Evolutionary conservation across 140 eudicot genomes (phyloP).

Genomic region (Cichorium intybus): DNA sequence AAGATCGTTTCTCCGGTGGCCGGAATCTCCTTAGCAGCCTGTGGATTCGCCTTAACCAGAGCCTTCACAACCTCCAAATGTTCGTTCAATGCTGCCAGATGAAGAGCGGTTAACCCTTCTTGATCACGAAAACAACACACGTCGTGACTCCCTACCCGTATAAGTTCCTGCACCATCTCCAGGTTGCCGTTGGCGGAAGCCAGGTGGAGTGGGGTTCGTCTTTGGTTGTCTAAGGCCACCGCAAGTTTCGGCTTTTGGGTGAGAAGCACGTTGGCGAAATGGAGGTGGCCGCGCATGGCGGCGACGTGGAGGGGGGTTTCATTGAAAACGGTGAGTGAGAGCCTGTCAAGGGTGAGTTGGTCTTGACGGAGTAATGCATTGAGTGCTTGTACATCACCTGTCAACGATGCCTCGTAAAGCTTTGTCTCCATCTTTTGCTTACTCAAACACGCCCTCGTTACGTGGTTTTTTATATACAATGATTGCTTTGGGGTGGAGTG

Average conservation of each 20-base stretch:
- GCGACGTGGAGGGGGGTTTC: constrained; percentile 30
- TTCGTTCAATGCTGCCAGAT: constrained; percentile 33
- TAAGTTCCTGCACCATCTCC: constrained; percentile 16
- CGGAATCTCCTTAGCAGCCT: constrained; percentile 24
- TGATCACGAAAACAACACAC: constrained; percentile 21
- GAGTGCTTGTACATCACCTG: constrained; percentile 17
- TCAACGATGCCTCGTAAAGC: constrained; percentile 28
- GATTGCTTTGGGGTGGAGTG: background rate
- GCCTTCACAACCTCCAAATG: constrained; percentile 31
- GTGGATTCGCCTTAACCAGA: constrained; percentile 19
- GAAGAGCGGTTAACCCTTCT: constrained; percentile 37
- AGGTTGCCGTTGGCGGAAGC: constrained; percentile 31
- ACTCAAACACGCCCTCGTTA: background rate
- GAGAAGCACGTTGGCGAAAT: constrained; percentile 19
- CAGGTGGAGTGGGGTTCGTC: constrained; percentile 40
- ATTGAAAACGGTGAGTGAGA: constrained; percentile 21
- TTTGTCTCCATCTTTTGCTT: constrained; percentile 25
- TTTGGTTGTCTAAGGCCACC: constrained; percentile 18
- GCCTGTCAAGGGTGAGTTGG: constrained; percentile 25
- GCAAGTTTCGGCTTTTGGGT: constrained; percentile 25
- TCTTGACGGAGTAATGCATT: constrained; percentile 18
- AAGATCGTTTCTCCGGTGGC: constrained; percentile 23
- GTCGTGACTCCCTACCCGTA: constrained; percentile 15
- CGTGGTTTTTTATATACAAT: background rate
- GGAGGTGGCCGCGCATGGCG: constrained; percentile 30